Evolutionary conservation across 768 basidiomycete genomes (phyloP), one percentile per base, ranked within the genome.

Genomic region (Cystofilobasidium macerans): DNA sequence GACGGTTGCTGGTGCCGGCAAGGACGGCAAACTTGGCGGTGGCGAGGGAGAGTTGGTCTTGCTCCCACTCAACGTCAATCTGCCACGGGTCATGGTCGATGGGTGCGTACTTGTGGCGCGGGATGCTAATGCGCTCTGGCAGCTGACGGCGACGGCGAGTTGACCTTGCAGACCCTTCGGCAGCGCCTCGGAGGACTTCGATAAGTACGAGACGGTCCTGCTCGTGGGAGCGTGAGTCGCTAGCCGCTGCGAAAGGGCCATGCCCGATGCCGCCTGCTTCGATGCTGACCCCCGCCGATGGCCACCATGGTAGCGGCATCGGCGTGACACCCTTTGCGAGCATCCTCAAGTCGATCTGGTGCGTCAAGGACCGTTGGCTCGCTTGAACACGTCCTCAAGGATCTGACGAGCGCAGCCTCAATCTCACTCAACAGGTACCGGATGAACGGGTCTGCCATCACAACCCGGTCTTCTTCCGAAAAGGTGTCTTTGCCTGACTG

Each of bases 251-350:
- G n/a, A n/a, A n/a, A n/a, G n/a, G n/a, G n/a, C n/a, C n/a, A n/a
- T n/a, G n/a, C n/a, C n/a, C n/a, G n/a, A n/a, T n/a, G n/a, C n/a
- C n/a, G n/a, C n/a, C n/a, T n/a, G n/a, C n/a, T n/a, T n/a, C n/a
- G n/a, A n/a, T n/a, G n/a, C n/a, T n/a, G n/a, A n/a, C n/a, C n/a
- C n/a, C n/a, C n/a, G n/a, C n/a, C n/a, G n/a, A n/a, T n/a, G n/a
- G n/a, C n/a, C n/a, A n/a, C n/a, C n/a, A n/a, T n/a, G n/a, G n/a
- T n/a, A 91, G 88, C 64, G 94, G 93, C 76, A 97, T 98, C 69
- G 93, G 93, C 71, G 91, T 95, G 40, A 95, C 93, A 0, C 93
- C 93, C 3, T 95, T 97, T 71, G 91, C 93, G 61, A 89, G 88
- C 12, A 77, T 79, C 57, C 86, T 93, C 73, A 80, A 89, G 75